Evolutionary conservation across 2,329 filamentous ascomycete species (phyloP).

Genomic region (Pyricularia sp.): DNA sequence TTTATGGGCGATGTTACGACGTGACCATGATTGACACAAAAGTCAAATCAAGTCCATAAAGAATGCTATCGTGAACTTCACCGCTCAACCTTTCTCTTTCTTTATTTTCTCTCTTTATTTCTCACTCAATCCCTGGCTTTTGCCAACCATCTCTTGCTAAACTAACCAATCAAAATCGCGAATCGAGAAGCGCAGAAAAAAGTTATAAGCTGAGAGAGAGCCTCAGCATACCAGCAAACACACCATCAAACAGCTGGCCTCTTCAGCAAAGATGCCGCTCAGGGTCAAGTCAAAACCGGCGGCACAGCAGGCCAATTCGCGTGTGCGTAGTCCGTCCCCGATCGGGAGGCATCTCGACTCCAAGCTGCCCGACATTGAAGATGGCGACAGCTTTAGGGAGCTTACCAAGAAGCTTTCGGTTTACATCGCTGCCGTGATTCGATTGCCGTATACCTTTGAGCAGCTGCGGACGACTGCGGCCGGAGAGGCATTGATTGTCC

Average conservation of each 20-base stretch:
- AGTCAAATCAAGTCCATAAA: neutral
- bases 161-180: neutral
- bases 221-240: too few relatives aligned
- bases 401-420: slow-evolving; percentile 58
- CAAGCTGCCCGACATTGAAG: slow-evolving; percentile 45
- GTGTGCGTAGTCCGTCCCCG: slow-evolving; percentile 25
- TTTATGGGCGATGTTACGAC: neutral
- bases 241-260: too few relatives aligned
- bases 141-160: neutral
- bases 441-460: slow-evolving; percentile 61
- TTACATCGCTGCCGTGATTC: slow-evolving; percentile 53
- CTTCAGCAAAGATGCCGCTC: neutral
- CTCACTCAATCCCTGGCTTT: neutral
- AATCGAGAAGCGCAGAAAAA: neutral
- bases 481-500: slow-evolving; percentile 43
- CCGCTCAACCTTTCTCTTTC: neutral
- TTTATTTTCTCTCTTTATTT: too few relatives aligned
- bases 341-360: slow-evolving; percentile 14
- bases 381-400: slow-evolving; percentile 51
- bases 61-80: neutral
- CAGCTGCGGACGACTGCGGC: slow-evolving; percentile 60
- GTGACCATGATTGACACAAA: neutral
- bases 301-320: neutral
- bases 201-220: too few relatives aligned
- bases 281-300: slow-evolving; percentile 2